Evolutionary conservation across 139 green algal genomes (phyloP), one percentile per base, ranked within the genome.

Genomic region (Coelastrella sp.): DNA sequence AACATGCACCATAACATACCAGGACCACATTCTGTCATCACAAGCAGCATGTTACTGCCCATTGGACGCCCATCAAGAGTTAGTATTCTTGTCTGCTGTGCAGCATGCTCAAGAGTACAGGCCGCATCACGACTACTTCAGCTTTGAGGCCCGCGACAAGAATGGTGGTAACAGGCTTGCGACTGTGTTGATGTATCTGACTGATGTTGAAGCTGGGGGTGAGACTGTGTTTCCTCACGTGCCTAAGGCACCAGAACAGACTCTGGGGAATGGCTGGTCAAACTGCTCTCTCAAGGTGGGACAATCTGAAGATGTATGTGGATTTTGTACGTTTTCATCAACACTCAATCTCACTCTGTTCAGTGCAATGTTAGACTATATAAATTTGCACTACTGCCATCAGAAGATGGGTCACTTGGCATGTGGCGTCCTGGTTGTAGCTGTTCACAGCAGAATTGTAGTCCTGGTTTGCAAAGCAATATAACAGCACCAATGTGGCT

Each of bases 111-210:
- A 57, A 37, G 11, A 43, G 85, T 91, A 91, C 43, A 50, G 80
- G 25, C 81, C 88, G 1, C 88, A 91, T 53, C 85, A 89, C 35
- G 88, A 93, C 59, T 91, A 92, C 80, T 93, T 92, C 41, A 88
- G 83, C 32, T 74, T 80, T 67, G 64, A 78, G 4, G 79, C 8
- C 7, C 17, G 51, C 6, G 87, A 92, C 50, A 74, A 89, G 0
- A 93, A 93, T 59, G 91, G 89, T 4, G 92, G 92, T 57, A 92
- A 94, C 67, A 67, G 95, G 17, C 90, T 96, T 59, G 92, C 91
- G 5, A 98, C 95, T 0, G 86, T 96, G n/a, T 90, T 98, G 30
- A 88, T 97, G 73, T 98, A 97, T 84, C 82, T 97, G n/a, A 81
- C 91, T 3, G 89, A 94, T 34, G 91, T 94, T 9, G 94, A 96